Evolutionary conservation across 2,329 filamentous ascomycete genomes (phyloP), one percentile per base, ranked within the genome.

Genomic region (Sclerotinia sclerotiorum): DNA sequence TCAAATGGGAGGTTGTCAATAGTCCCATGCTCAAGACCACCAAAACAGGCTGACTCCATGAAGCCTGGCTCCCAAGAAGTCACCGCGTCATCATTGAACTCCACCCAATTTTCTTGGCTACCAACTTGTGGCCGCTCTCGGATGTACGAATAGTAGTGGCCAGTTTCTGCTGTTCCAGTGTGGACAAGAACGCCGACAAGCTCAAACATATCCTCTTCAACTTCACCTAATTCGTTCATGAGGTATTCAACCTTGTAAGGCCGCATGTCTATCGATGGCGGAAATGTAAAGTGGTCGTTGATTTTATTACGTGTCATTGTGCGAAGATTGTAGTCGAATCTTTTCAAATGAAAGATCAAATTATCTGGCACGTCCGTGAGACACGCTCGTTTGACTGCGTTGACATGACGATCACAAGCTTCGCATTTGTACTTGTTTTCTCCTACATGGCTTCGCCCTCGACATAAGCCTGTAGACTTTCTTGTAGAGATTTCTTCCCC

Each of bases 401-500:
- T 91, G 21, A 99, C 95, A 74, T 95, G 91, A 15, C 87, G 87
- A 70, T 93, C 91, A 77, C 95, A 99, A 5, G 88, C 90, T 42
- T 93, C 94, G 80, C 95, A 99, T 72, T 96, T 97, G 82, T 98
- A 99, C 80, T 97, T 97, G 82, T 99, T 98, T 75, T 97, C 93
- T 90, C 96, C 95, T 82, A 93, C 90, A 99, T 94, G 48, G 95
- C 88, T 79, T 99, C 95, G 5, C 95, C 95, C 77, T 96, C 92
- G 17, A 98, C 93, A 77, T 97, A 98, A n/a, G 94, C 93, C 74
- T 93, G 88, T 19, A 99, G 83, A 76, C 95, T 98, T 73, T 97
- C 93, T 74, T 92, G 84, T 1, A 99, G 85, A 44, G 84, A 90
- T 29, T 83, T 84, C 80, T 97, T 98, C 64, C 94, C 94, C 78